Evolutionary conservation across 306 rosid species (phyloP).

Genomic region (Fragaria nilgerrensis): DNA sequence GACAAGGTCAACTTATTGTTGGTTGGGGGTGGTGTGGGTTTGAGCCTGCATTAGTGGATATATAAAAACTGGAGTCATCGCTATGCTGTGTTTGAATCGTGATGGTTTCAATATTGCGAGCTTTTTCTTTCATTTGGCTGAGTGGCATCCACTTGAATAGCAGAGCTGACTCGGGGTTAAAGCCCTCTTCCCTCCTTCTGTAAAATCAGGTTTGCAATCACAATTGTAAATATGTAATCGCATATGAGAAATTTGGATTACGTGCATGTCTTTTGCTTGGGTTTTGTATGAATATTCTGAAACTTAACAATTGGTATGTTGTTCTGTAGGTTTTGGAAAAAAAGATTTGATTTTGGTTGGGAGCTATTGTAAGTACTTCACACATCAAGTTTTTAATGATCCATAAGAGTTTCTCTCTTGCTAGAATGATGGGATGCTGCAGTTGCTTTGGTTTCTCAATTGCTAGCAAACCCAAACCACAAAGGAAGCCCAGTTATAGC

Average conservation of each 20-base stretch:
- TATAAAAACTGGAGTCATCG: conserved; percentile 57
- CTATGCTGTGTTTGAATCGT: conserved; percentile 68
- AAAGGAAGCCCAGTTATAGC: conserved; percentile 30
- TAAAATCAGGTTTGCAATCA: conserved; percentile 46
- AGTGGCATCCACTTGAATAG: conserved; percentile 92
- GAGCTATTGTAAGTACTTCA: conserved; percentile 28
- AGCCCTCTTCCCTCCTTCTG: conserved; percentile 43
- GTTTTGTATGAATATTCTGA: conserved; percentile 17
- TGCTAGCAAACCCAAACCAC: conserved; percentile 37
- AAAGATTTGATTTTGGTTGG: conserved; percentile 30
- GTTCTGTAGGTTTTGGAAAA: conserved; percentile 38
- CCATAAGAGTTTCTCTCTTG: conserved; percentile 43
- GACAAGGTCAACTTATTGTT: conserved; percentile 71
- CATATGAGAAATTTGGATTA: background rate
- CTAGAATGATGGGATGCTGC: conserved; percentile 71
- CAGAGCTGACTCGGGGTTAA: conserved; percentile 55
- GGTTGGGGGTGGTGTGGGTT: conserved; percentile 49
- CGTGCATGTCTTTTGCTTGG: background rate
- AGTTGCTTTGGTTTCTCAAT: conserved; percentile 73
- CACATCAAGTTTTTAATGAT: conserved; percentile 52
- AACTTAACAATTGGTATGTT: conserved; percentile 13
- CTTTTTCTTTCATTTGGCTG: conserved; percentile 72
- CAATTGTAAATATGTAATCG: background rate
- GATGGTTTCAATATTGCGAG: conserved; percentile 44
- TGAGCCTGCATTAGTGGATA: conserved; percentile 49